Conservation (phyloP, 2,329 filamentous ascomycete species). For the Berkeleyomyces rouxiae region DNA sequence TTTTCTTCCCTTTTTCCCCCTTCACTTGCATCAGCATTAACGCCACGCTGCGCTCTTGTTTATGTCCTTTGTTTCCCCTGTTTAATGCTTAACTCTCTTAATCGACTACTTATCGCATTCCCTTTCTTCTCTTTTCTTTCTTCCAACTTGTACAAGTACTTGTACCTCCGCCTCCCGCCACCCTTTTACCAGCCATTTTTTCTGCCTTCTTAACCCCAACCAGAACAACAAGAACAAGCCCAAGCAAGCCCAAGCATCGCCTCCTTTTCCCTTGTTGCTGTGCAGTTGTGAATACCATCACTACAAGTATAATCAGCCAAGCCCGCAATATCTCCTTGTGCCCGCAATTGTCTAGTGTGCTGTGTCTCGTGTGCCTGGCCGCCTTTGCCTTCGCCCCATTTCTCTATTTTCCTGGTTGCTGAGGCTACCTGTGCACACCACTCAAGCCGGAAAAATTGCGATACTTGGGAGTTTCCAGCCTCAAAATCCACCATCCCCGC, state of each 20-base stretch:
- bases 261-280: neutral
- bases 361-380: neutral
- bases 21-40: neutral
- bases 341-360: neutral
- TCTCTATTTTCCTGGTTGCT: neutral
- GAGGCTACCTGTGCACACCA: neutral
- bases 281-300: neutral
- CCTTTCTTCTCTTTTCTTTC: neutral
- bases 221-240: neutral
- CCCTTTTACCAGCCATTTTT: neutral
- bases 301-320: neutral
- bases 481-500: neutral
- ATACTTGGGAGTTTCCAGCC: neutral
- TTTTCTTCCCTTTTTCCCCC: constrained; percentile 1
- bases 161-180: neutral
- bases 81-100: neutral
- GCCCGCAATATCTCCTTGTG: neutral
- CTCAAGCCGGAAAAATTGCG: neutral
- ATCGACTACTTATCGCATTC: neutral
- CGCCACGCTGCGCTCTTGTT: neutral
- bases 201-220: neutral
- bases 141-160: neutral
- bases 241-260: too few species aligned
- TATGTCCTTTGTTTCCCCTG: neutral
- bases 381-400: neutral